Percentiles rank a stretch among this genome's conserved stretches.
These are phyloP conservation scores for Dorcoceras hygrometricum DNA, from an alignment of 257 asterid species.

Conservation along the genomic window DNA sequence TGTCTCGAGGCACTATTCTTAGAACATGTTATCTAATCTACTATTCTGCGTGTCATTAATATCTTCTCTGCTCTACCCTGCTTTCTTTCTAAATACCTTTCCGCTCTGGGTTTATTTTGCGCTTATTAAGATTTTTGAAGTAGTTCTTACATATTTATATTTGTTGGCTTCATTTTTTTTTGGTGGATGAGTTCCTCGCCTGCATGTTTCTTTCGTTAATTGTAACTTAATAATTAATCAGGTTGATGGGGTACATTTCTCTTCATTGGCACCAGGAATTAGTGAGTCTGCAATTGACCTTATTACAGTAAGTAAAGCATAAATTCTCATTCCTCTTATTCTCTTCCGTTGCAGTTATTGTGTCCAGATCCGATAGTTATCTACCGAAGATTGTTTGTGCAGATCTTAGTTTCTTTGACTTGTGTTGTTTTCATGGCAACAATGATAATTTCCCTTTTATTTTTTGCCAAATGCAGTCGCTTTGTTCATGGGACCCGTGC, in stretches of 20 bases:
- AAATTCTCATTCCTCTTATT: slow-evolving; percentile 10
- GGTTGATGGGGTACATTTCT: slow-evolving; percentile 52
- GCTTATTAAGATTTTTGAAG: background rate
- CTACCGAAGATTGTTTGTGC: background rate
- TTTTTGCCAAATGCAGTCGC: slow-evolving; percentile 36
- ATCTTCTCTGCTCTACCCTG: background rate
- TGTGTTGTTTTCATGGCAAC: slow-evolving; percentile 6
- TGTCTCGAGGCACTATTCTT: background rate
- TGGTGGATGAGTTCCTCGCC: background rate
- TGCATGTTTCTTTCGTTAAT: background rate
- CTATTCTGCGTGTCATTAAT: background rate
- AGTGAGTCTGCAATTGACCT: slow-evolving; percentile 73
- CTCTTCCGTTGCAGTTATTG: background rate
- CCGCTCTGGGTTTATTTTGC: background rate
- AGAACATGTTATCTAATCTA: background rate
- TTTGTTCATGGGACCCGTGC: slow-evolving; percentile 72
- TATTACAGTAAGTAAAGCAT: slow-evolving; percentile 39
- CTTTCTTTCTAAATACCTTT: background rate
- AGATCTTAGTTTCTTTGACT: background rate
- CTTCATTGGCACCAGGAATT: slow-evolving; percentile 60
- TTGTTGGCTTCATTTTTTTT: slow-evolving; percentile 7
- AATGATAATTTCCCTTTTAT: slow-evolving; percentile 12
- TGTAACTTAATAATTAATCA: slow-evolving; percentile 23
- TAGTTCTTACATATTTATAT: slow-evolving; percentile 5
- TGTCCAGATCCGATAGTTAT: slow-evolving; percentile 1